Evolutionary conservation across 176 grass and related monocot genomes (phyloP).

Genomic region (Hsuehochloa calcarea): DNA sequence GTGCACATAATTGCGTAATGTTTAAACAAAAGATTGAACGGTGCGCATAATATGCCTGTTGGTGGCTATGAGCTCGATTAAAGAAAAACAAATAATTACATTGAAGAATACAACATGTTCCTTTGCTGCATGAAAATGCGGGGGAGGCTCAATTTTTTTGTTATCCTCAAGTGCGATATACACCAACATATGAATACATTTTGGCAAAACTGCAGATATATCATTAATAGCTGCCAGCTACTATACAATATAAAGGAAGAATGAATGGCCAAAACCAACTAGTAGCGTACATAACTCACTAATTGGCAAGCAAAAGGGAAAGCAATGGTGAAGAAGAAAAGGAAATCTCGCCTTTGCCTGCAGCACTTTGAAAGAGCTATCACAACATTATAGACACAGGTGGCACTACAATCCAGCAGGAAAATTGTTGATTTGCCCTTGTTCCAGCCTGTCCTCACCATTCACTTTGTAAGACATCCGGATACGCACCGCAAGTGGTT

Average conservation of each 20-base stretch:
- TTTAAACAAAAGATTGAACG: neutral
- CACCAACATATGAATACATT: conserved; percentile 61
- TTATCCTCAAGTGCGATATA: conserved; percentile 45
- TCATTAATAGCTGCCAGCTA: conserved; percentile 42
- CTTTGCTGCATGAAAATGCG: conserved; percentile 8
- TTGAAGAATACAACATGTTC: conserved; percentile 17
- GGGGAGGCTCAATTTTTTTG: conserved; percentile 30
- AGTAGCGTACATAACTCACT: conserved; percentile 41
- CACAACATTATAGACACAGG: conserved; percentile 31
- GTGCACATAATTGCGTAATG: neutral
- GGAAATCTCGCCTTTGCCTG: conserved; percentile 31
- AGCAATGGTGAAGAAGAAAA: conserved; percentile 35
- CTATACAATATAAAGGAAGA: conserved; percentile 76
- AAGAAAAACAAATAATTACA: conserved; percentile 49
- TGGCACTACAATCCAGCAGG: conserved; percentile 72
- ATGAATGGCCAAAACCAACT: conserved; percentile 60
- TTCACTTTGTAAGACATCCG: conserved; percentile 94
- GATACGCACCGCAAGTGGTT: conserved; percentile 83
- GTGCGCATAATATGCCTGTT: neutral
- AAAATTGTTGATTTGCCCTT: conserved; percentile 94
- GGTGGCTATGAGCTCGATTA: neutral
- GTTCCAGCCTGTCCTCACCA: conserved; percentile 77
- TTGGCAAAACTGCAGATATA: conserved; percentile 55
- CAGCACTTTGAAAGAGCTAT: conserved; percentile 30
- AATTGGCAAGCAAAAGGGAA: conserved; percentile 22